Percentiles rank a stretch among this genome's conserved stretches.
These are phyloP conservation scores for Pezicula carpinea DNA, from an alignment of 2,329 filamentous ascomycete genomes.

Conservation along the genomic window DNA sequence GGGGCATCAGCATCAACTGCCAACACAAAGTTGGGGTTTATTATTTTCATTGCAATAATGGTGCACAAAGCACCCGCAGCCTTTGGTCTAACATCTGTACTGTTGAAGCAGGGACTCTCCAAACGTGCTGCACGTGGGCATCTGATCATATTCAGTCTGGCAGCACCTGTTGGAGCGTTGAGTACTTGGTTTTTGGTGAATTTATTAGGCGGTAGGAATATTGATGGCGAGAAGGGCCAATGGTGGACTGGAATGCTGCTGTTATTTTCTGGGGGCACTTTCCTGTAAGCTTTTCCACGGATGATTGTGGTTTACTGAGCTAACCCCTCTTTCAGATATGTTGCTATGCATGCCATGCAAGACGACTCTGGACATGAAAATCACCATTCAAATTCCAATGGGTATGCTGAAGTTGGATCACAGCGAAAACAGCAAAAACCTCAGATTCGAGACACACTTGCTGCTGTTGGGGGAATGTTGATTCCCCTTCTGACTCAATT, in stretches of 20 bases:
- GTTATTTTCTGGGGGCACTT: slow-evolving; percentile 93
- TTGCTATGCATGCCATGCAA: slow-evolving; percentile 98
- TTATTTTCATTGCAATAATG: slow-evolving; percentile 96
- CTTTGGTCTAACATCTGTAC: slow-evolving; percentile 85
- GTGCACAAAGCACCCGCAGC: slow-evolving; percentile 95
- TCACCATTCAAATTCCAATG: slow-evolving; percentile 44
- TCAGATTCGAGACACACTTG: slow-evolving; percentile 64
- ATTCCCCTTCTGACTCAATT: slow-evolving; percentile 73
- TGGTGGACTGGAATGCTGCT: slow-evolving; percentile 93
- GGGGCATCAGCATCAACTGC: slow-evolving; percentile 78
- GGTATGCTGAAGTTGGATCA: slow-evolving; percentile 46
- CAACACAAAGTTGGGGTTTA: slow-evolving; percentile 73
- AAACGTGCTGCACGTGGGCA: slow-evolving; percentile 82
- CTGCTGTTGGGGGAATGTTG: slow-evolving; percentile 72
- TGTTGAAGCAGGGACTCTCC: slow-evolving; percentile 85
- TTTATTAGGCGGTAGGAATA: slow-evolving; percentile 61
- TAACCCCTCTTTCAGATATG: slow-evolving; percentile 58
- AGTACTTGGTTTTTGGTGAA: slow-evolving; percentile 77
- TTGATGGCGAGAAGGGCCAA: slow-evolving; percentile 46
- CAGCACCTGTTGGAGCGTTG: slow-evolving; percentile 81
- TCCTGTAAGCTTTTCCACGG: slow-evolving; percentile 64
- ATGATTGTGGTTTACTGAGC: slow-evolving; percentile 1
- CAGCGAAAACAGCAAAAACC: slow-evolving; percentile 51
- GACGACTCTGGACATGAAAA: slow-evolving; percentile 55
- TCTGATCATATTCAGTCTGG: slow-evolving; percentile 84